These are phyloP conservation scores for Erodium maritimum DNA, from an alignment of 345 rosid species.

Conservation along the genomic window DNA sequence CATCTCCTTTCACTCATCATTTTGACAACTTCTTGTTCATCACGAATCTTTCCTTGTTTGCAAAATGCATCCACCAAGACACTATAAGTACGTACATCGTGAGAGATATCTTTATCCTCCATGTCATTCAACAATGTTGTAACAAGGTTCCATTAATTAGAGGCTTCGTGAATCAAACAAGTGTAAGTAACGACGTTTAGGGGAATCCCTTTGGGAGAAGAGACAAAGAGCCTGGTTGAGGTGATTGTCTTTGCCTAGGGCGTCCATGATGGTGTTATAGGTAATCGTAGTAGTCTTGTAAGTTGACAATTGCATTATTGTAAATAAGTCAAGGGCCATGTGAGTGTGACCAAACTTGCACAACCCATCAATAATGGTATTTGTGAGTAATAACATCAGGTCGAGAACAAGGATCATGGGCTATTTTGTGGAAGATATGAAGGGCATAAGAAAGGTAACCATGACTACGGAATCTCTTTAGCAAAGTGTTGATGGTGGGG, in stretches of 20 bases:
- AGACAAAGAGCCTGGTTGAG: neutral
- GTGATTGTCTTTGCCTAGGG: neutral
- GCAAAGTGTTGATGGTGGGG: constrained; percentile 2
- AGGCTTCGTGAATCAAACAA: no score
- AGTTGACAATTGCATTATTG: neutral
- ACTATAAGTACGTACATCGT: no score
- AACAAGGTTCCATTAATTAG: no score
- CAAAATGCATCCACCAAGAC: no score
- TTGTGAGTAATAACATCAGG: constrained; percentile 5
- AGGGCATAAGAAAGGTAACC: neutral
- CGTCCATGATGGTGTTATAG: constrained; percentile 1
- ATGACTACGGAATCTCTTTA: neutral
- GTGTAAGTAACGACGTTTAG: no score
- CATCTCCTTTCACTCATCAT: no score
- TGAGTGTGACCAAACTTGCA: neutral
- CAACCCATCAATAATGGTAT: constrained; percentile 6
- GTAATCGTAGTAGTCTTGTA: neutral
- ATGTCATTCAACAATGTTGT: no score
- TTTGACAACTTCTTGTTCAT: no score
- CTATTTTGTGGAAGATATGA: constrained; percentile 1
- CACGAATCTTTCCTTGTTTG: no score
- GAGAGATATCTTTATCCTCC: no score
- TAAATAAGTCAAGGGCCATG: constrained; percentile 1
- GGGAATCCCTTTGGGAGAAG: constrained; percentile 1
- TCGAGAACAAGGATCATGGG: neutral